phyloP scores from a whole-genome alignment of 1,284 basidiomycete species.

The Cystobasidium pallidum region DNA sequence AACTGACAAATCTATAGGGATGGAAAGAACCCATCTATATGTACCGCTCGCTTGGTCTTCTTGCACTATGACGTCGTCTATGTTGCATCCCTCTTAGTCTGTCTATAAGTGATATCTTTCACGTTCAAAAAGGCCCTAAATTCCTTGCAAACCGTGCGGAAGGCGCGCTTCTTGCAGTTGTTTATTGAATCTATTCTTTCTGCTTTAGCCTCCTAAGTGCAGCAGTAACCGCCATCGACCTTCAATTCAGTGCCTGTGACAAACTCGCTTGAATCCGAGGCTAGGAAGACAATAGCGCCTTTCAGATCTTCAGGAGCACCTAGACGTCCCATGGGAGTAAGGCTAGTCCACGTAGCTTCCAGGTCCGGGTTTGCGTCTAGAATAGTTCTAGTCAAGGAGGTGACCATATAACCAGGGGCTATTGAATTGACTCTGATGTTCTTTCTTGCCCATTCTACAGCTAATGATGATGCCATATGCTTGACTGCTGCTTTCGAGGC shows the following conservation, averaged over 20 bases:
- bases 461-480: constrained; percentile 82
- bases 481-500: constrained; percentile 78
- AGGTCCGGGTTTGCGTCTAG: constrained; percentile 60
- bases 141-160: too few relatives aligned
- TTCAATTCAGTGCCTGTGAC: constrained; percentile 82
- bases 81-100: too few relatives aligned
- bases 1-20: too few relatives aligned
- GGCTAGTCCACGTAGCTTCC: constrained; percentile 81
- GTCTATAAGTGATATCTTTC: too few relatives aligned
- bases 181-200: not conserved
- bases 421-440: constrained; percentile 79
- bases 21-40: too few relatives aligned
- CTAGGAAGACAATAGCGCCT: constrained; percentile 77
- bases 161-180: too few relatives aligned
- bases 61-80: too few relatives aligned
- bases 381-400: constrained; percentile 60
- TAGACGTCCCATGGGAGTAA: constrained; percentile 75
- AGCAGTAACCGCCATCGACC: constrained; percentile 78
- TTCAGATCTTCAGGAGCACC: constrained; percentile 62
- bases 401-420: constrained; percentile 49
- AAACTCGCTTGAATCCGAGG: constrained; percentile 81
- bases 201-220: constrained; percentile 24
- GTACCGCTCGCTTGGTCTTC: too few relatives aligned
- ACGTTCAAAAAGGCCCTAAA: too few relatives aligned
- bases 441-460: constrained; percentile 85